Conservation (phyloP, 805 yeast species). For the Saturnispora hagleri region DNA sequence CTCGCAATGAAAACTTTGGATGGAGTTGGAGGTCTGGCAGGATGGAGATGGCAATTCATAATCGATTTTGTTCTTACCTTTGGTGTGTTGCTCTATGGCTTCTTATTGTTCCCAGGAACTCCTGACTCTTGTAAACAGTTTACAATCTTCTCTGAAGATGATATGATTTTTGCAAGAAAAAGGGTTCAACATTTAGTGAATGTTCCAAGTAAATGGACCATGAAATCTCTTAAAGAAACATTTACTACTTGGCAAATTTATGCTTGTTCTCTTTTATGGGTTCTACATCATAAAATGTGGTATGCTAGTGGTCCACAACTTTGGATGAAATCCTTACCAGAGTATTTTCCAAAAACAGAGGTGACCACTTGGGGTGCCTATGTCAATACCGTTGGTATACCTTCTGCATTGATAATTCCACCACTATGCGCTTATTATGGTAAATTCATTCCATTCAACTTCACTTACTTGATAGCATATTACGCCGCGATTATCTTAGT, state of each 20-base stretch:
- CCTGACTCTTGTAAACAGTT: slow-evolving; percentile 23
- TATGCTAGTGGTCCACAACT: slow-evolving; percentile 21
- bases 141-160: slow-evolving; percentile 33
- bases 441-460: slow-evolving; percentile 10
- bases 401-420: slow-evolving; percentile 22
- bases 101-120: slow-evolving; percentile 51
- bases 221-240: slow-evolving; percentile 33
- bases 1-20: slow-evolving; percentile 38
- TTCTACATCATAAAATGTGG: slow-evolving; percentile 28
- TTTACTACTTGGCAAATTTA: slow-evolving; percentile 34
- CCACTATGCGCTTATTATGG: slow-evolving; percentile 34
- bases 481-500: slow-evolving; percentile 11
- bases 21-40: slow-evolving; percentile 44
- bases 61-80: slow-evolving; percentile 54
- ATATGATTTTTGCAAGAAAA: slow-evolving; percentile 37
- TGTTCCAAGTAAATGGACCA: slow-evolving; percentile 34
- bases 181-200: slow-evolving; percentile 29
- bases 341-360: slow-evolving; percentile 8
- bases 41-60: slow-evolving; percentile 72
- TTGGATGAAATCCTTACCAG: slow-evolving; percentile 17
- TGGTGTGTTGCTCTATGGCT: slow-evolving; percentile 50
- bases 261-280: slow-evolving; percentile 17
- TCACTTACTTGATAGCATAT: slow-evolving; percentile 7
- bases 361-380: slow-evolving; percentile 16
- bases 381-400: slow-evolving; percentile 12